Evolutionary conservation across 2,329 filamentous ascomycete species (phyloP), one percentile per base, ranked within the genome.

Genomic region (Colletotrichum sp.): DNA sequence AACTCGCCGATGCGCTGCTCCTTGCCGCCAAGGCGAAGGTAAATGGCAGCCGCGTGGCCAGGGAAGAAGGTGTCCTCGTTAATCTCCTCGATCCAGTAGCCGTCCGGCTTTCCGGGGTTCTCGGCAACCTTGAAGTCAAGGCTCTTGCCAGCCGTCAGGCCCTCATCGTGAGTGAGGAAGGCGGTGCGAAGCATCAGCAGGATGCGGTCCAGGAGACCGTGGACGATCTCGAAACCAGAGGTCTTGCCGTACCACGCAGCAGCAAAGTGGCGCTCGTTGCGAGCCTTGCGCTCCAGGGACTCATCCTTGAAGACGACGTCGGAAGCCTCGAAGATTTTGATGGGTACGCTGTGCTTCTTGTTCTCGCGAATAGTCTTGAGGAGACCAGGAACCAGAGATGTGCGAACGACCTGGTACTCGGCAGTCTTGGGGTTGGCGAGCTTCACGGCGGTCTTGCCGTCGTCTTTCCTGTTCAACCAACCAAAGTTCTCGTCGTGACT

Each of bases 401-500:
- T 98, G 75, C 96, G 94, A 30, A 98, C 96, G 71, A 98, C 93
- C 86, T 98, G 96, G 86, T 98, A 98, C 83, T 98, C 96, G 30
- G 92, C 90, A 0, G 96, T 98, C 89, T 98, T 98, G 72, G 96
- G 96, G 85, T 98, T 98, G 78, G 95, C 95, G 55, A 98, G 93
- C 80, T 92, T 93, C 79, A 98, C 92, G 32, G 95, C 96, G 0
- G 93, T 95, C 75, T 90, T 93, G 78, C 95, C 95, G 81, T 98
- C 95, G 80, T 98, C 96, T 82, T 93, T 93, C 82, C 96, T 94
- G 87, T 98, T 98, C 16, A 99, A 89, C 94, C 95, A 98, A 76
- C 90, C 93, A 84, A 99, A 99, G 88, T 99, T 99, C 90, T 99
- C 97, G 82, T 99, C 96, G 85, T 98, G 96, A 62, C 95, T 98